Percentiles rank a stretch among this genome's conserved stretches.
These are phyloP conservation scores for Colletotrichum musae DNA, from an alignment of 2,329 filamentous ascomycete genomes.

Conservation along the genomic window DNA sequence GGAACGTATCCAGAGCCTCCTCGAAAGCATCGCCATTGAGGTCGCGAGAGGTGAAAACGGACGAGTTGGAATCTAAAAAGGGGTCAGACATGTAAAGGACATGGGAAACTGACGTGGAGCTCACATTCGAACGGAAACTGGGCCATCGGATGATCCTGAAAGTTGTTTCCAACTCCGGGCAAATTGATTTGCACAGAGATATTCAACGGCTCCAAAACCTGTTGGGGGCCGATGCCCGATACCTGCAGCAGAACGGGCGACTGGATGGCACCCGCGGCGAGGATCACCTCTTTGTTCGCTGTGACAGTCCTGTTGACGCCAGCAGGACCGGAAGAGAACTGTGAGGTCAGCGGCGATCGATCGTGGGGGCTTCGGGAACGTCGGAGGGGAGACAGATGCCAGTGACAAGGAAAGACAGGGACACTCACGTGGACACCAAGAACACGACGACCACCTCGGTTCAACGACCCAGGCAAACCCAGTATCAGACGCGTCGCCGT, in stretches of 20 bases:
- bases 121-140: constrained; percentile 43
- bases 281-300: constrained; percentile 56
- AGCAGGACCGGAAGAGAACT: constrained; percentile 16
- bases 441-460: constrained; percentile 35
- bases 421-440: constrained; percentile 55
- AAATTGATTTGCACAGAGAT: constrained; percentile 49
- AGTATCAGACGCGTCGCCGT: constrained; percentile 55
- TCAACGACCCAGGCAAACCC: constrained; percentile 36
- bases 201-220: constrained; percentile 47
- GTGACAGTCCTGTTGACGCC: constrained; percentile 28
- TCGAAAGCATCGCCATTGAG: constrained; percentile 24
- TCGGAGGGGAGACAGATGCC: too few species aligned
- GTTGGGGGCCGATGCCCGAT: constrained; percentile 52
- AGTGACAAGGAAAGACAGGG: too few species aligned
- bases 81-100: background rate
- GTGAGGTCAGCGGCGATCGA: background rate
- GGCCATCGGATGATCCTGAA: constrained; percentile 50
- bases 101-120: background rate
- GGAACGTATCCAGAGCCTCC: constrained; percentile 21
- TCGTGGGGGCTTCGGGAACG: too few species aligned
- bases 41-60: constrained; percentile 28
- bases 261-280: constrained; percentile 58
- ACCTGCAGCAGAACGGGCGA: constrained; percentile 60
- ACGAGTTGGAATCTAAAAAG: constrained; percentile 21
- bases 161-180: constrained; percentile 51